Conservation (phyloP, 768 basidiomycete species). For the Krasilnikovozyma curviuscula region DNA sequence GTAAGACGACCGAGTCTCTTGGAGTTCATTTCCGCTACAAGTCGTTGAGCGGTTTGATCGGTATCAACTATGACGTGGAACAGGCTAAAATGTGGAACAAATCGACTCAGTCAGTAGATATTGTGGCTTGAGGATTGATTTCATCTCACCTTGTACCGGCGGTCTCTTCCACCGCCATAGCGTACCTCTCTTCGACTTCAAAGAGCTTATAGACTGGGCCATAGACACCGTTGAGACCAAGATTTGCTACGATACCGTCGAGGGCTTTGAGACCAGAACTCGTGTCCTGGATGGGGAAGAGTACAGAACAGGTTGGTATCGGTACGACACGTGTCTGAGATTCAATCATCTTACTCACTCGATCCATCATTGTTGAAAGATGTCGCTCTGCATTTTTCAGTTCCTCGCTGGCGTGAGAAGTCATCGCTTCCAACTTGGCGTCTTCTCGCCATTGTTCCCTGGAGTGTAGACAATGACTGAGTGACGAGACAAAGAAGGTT, state of each 20-base stretch:
- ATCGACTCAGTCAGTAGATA: not conserved
- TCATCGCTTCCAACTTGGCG: constrained; percentile 59
- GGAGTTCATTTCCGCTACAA: constrained; percentile 83
- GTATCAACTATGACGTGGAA: constrained; percentile 96
- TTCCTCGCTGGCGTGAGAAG: constrained; percentile 59
- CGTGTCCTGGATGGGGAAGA: constrained; percentile 47
- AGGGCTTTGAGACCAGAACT: constrained; percentile 71
- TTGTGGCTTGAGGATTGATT: not conserved
- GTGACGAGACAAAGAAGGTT: not conserved
- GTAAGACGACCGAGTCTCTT: constrained; percentile 90
- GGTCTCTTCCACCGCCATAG: constrained; percentile 79
- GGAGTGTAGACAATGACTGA: not conserved
- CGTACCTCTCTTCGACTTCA: constrained; percentile 77
- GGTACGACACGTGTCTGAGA: not conserved
- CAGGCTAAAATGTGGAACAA: constrained; percentile 35
- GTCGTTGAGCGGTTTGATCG: constrained; percentile 75
- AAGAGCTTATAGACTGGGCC: constrained; percentile 88
- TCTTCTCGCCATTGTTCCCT: constrained; percentile 85
- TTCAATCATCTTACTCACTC: constrained; percentile 37
- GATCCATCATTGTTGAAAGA: constrained; percentile 86
- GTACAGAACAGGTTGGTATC: not conserved
- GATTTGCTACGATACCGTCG: constrained; percentile 57
- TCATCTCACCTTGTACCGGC: constrained; percentile 67
- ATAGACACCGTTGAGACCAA: constrained; percentile 63
- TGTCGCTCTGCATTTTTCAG: constrained; percentile 57